Conservation (phyloP, 768 basidiomycete species). For the Neoboletus magnificus region DNA sequence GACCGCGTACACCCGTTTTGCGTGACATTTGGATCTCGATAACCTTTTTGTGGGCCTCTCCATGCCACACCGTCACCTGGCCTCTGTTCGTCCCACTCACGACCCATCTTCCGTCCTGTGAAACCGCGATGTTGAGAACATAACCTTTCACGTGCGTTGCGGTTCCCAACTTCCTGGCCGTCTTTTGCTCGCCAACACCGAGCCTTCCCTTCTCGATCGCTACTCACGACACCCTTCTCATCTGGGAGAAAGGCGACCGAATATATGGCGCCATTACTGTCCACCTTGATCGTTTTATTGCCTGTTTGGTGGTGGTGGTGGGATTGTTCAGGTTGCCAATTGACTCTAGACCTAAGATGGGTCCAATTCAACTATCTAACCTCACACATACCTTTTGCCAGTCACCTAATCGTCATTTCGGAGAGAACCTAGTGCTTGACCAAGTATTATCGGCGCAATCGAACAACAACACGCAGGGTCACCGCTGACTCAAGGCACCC, state of each 20-base stretch:
- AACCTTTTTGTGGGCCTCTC: neutral
- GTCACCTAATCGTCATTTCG: neutral
- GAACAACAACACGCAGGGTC: neutral
- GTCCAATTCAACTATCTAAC: neutral
- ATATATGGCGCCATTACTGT: neutral
- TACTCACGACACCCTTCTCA: neutral
- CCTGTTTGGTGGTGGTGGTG: neutral
- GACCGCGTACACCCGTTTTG: conserved; percentile 2
- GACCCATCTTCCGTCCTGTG: conserved; percentile 2
- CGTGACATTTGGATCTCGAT: neutral
- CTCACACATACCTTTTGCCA: neutral
- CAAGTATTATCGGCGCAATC: neutral
- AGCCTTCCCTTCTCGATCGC: neutral
- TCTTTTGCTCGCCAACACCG: neutral
- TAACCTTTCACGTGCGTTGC: neutral
- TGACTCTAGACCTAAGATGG: neutral
- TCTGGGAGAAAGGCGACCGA: neutral
- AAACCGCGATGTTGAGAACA: neutral
- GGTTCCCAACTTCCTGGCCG: neutral
- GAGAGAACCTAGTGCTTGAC: neutral
- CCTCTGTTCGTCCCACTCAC: conserved; percentile 4
- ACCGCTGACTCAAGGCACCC: neutral
- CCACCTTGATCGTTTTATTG: neutral
- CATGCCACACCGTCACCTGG: conserved; percentile 2
- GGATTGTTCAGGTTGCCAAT: neutral